phyloP scores from a whole-genome alignment of 2,329 filamentous ascomycete genomes.

The Sporothrix dimorphospora region DNA sequence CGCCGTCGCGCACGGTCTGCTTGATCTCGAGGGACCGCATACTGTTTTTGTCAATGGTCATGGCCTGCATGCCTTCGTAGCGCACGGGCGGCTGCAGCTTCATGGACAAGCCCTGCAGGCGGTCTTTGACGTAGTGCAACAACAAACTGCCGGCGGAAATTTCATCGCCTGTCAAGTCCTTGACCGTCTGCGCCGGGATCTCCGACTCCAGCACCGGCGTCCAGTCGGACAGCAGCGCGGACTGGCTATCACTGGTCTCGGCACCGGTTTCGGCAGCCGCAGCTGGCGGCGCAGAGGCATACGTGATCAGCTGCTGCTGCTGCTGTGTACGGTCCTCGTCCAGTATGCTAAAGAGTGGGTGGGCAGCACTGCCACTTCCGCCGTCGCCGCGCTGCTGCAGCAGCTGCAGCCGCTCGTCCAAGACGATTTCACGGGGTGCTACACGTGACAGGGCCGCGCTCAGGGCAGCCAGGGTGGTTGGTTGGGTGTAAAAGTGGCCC shows the following conservation, averaged over 20 bases:
- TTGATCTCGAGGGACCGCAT: constrained; percentile 87
- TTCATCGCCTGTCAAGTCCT: constrained; percentile 68
- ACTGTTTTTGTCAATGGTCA: constrained; percentile 91
- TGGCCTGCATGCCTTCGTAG: constrained; percentile 73
- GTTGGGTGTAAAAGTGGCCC: constrained; percentile 88
- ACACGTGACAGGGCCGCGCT: constrained; percentile 83
- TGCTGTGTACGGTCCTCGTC: constrained; percentile 60
- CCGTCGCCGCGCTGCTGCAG: not conserved
- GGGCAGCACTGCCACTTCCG: constrained; percentile 44
- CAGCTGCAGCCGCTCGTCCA: constrained; percentile 64
- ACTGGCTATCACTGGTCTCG: not conserved
- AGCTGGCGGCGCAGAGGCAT: constrained; percentile 54
- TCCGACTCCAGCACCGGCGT: constrained; percentile 74
- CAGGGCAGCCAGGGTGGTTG: constrained; percentile 69
- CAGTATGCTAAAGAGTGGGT: constrained; percentile 68
- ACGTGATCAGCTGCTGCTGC: constrained; percentile 67
- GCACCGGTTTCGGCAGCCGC: not conserved
- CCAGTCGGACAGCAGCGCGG: constrained; percentile 59
- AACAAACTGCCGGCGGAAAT: constrained; percentile 76
- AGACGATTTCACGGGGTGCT: constrained; percentile 79
- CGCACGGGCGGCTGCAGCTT: constrained; percentile 82
- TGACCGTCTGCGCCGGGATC: constrained; percentile 56
- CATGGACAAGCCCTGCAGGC: constrained; percentile 75
- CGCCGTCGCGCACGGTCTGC: constrained; percentile 78
- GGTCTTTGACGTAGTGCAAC: constrained; percentile 81